Evolutionary conservation across 2,329 filamentous ascomycete species (phyloP).

Genomic region (Fusarium palustre): DNA sequence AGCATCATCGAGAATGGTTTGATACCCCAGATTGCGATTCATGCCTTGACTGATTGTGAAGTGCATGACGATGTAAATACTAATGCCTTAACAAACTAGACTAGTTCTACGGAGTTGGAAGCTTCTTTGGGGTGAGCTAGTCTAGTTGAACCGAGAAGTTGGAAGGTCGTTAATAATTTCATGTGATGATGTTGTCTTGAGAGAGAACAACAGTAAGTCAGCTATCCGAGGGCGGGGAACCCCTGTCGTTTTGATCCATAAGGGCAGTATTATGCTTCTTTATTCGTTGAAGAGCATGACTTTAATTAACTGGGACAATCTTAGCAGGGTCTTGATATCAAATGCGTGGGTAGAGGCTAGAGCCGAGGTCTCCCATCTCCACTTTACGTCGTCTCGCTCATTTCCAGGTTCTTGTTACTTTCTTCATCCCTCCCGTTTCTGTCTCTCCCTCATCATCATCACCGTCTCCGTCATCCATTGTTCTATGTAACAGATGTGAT

Average conservation of each 20-base stretch:
- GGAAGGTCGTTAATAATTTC: conserved; percentile 6
- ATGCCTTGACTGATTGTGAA: neutral
- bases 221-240: conserved; percentile 36
- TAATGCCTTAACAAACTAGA: neutral
- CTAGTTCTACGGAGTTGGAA: neutral
- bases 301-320: conserved; percentile 38
- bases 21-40: conserved; percentile 30
- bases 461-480: neutral
- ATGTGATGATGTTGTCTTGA: conserved; percentile 26
- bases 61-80: neutral
- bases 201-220: conserved; percentile 5
- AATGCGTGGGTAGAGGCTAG: neutral
- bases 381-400: conserved; percentile 38
- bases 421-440: conserved; percentile 30
- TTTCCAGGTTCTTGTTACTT: conserved; percentile 41
- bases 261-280: neutral
- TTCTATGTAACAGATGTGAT: conserved; percentile 22
- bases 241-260: conserved; percentile 23
- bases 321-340: conserved; percentile 23
- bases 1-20: conserved; percentile 39
- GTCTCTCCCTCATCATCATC: conserved; percentile 9
- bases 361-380: conserved; percentile 38
- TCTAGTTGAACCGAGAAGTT: neutral
- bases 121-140: conserved; percentile 13
- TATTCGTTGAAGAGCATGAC: conserved; percentile 25